Conservation (phyloP, 1,139 yeast genomes). For the Saccharomyces pastorianus region DNA sequence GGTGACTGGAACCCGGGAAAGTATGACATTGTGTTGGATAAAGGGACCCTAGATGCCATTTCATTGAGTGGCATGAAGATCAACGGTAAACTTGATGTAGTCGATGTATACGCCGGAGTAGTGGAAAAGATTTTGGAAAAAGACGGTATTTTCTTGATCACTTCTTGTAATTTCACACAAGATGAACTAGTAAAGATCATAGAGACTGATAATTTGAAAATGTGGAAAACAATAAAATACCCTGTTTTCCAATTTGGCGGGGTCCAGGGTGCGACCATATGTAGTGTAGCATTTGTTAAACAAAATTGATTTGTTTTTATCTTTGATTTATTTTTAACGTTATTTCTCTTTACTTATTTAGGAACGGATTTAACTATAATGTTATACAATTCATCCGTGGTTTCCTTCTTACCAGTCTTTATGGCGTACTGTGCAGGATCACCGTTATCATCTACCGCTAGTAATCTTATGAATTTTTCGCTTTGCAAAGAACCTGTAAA, state of each 20-base stretch:
- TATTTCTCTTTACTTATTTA: conserved; percentile 7
- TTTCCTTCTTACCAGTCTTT: conserved; percentile 56
- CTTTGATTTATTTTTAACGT: background rate
- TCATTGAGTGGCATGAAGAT: conserved; percentile 63
- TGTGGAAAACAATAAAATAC: conserved; percentile 60
- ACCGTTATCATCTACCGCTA: conserved; percentile 47
- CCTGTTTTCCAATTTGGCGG: conserved; percentile 89
- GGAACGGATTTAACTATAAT: conserved; percentile 36
- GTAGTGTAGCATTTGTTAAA: conserved; percentile 70
- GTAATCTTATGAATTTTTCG: conserved; percentile 72
- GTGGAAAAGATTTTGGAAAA: conserved; percentile 49
- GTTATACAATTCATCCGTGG: conserved; percentile 51
- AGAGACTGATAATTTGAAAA: conserved; percentile 37
- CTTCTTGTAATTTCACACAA: conserved; percentile 93
- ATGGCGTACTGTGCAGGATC: conserved; percentile 77
- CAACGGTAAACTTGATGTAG: conserved; percentile 24
- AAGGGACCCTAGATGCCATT: conserved; percentile 95
- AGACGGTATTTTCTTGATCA: conserved; percentile 61
- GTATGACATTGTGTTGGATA: conserved; percentile 76
- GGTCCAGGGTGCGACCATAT: conserved; percentile 73
- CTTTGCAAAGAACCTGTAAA: conserved; percentile 75
- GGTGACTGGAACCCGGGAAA: conserved; percentile 29
- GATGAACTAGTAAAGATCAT: conserved; percentile 57
- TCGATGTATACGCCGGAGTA: conserved; percentile 53
- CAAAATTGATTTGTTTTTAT: conserved; percentile 1